These are phyloP conservation scores for Colletotrichum sp. DNA, from an alignment of 2,329 filamentous ascomycete genomes.

Conservation along the genomic window DNA sequence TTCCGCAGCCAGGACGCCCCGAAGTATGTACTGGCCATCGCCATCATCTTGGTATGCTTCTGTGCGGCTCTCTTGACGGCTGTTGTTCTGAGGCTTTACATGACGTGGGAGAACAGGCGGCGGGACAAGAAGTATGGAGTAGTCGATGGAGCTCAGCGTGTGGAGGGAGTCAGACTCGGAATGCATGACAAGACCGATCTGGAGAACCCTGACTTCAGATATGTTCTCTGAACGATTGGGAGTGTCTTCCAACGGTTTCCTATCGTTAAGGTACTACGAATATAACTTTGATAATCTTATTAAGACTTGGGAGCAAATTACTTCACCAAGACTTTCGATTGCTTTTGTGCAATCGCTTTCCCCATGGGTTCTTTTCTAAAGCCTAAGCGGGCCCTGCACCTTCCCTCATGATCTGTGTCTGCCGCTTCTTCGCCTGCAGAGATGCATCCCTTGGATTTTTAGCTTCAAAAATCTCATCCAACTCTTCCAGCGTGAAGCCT, in stretches of 20 bases:
- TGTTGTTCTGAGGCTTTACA: neutral
- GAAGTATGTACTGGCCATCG: conserved; percentile 27
- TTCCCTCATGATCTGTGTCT: conserved; percentile 29
- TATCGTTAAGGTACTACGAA: accelerated
- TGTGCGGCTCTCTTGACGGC: neutral
- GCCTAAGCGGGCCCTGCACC: neutral
- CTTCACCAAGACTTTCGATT: neutral
- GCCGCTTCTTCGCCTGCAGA: conserved; percentile 38
- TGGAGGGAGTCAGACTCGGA: conserved; percentile 21
- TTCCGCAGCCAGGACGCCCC: conserved; percentile 26
- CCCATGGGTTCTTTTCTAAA: neutral
- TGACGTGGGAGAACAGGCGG: neutral
- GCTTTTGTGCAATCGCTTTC: neutral
- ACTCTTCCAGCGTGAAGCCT: conserved; percentile 58
- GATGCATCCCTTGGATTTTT: conserved; percentile 36
- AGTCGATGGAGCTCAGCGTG: conserved; percentile 3
- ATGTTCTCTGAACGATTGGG: conserved; percentile 21
- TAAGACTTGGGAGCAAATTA: neutral
- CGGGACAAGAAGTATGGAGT: neutral
- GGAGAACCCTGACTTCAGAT: conserved; percentile 27
- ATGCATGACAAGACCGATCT: conserved; percentile 30
- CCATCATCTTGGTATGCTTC: conserved; percentile 23
- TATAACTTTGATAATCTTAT: accelerated
- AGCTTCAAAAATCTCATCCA: conserved; percentile 57
- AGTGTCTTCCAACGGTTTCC: accelerated